Conservation (phyloP, 2,329 filamentous ascomycete species). For the Aureobasidium sp. region DNA sequence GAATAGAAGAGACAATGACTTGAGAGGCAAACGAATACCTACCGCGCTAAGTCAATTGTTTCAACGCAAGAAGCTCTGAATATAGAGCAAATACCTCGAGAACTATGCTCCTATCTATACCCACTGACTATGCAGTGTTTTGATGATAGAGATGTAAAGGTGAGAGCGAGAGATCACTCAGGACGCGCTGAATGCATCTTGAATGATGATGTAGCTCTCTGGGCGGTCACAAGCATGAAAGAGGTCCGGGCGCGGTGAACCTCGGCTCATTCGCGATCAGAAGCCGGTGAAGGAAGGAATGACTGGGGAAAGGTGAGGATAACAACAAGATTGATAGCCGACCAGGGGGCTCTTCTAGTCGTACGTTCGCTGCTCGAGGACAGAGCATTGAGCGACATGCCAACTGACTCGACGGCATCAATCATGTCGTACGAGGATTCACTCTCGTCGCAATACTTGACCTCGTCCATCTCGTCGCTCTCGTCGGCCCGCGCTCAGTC, state of each 20-base stretch:
- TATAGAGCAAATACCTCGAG: conserved; percentile 2
- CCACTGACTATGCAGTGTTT: not conserved
- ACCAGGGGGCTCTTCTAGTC: not conserved
- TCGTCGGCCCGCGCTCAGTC: conserved; percentile 59
- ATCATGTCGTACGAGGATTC: conserved; percentile 42
- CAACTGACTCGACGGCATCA: conserved; percentile 23
- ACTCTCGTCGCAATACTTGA: conserved; percentile 52
- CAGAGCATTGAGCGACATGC: conserved; percentile 20
- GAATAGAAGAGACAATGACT: conserved; percentile 2
- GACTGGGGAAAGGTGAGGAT: not conserved
- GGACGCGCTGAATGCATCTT: not conserved
- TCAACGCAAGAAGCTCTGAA: not conserved
- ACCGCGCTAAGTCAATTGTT: conserved; percentile 12
- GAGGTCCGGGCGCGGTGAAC: not conserved
- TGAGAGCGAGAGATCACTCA: not conserved
- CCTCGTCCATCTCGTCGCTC: conserved; percentile 64
- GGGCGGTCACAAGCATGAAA: too few relatives aligned
- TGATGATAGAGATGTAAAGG: not conserved
- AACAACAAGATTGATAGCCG: conserved; percentile 3
- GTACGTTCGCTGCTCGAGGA: not conserved
- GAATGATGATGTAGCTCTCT: not conserved
- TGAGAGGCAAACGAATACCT: conserved; percentile 14
- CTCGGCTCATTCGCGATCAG: not conserved
- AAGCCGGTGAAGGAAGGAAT: conserved; percentile 7
- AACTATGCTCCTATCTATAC: not conserved